Evolutionary conservation across 805 yeast genomes (phyloP), one percentile per base, ranked within the genome.

Genomic region (Soucietia sequanensis): DNA sequence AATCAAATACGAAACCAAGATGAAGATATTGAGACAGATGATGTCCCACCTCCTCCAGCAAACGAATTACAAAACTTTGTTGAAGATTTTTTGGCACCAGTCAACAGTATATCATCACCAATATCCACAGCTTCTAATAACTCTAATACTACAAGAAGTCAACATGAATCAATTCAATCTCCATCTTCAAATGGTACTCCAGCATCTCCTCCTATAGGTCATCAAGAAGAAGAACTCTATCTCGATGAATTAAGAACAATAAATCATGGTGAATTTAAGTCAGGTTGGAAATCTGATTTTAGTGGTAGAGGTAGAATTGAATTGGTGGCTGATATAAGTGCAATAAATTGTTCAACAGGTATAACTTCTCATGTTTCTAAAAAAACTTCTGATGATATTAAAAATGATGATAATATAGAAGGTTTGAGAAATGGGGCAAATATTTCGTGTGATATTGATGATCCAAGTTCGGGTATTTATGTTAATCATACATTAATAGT

Each of bases 271-370:
- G 95, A 86, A 41, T 60, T 88, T 52, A 86, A 84, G 53, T 70
- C 76, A 20, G 99, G 99, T 3, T 93, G 99, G 99, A 93, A 93
- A 57, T 79, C 93, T 1, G 99, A 93, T 59, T 90, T 83, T 54
- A 61, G 80, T 5, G 83, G 79, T 27, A 71, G 72, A 29, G 99
- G 99, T 4, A 71, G 77, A 35, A 81, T 90, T 40, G 96, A 88
- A 57, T 57, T 89, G 30, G 81, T 83, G 20, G 87, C 85, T 0
- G 87, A 84, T 28, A 74, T 85, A 25, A 72, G 75, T 13, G 75
- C 84, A 16, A 69, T 75, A 63, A 67, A 74, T 34, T 61, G 83
- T 32, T 67, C 81, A 7, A 76, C 88, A 0, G 76, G 82, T 1
- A 32, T 75, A 0, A 55, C 66, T 10, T 66, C 65, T 22, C 78